phyloP scores from a whole-genome alignment of 768 basidiomycete genomes.

The Cystoderma amianthinum region DNA sequence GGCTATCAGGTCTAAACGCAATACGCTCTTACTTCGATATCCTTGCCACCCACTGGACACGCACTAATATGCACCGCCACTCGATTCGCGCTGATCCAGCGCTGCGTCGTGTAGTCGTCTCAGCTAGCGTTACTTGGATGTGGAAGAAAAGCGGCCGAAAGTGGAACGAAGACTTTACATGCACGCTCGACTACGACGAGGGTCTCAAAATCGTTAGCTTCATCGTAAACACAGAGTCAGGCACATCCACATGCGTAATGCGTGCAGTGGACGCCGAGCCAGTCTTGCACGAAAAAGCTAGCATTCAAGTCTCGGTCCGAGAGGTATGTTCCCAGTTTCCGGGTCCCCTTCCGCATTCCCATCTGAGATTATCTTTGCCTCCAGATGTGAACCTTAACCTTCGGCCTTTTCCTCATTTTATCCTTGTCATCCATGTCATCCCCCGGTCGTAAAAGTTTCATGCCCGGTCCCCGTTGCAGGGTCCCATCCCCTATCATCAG shows the following conservation, averaged over 20 bases:
- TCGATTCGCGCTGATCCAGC: constrained; percentile 15
- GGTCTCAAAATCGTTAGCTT: constrained; percentile 31
- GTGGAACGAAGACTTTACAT: constrained; percentile 40
- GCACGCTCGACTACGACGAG: constrained; percentile 39
- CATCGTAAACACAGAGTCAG: constrained; percentile 30
- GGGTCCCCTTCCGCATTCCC: background rate
- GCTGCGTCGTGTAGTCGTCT: constrained; percentile 21
- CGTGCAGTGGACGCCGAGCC: constrained; percentile 26
- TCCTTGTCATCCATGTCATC: background rate
- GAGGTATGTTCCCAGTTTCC: background rate
- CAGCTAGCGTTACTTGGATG: constrained; percentile 35
- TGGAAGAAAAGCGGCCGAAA: constrained; percentile 35
- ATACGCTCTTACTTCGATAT: constrained; percentile 45
- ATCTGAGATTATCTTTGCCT: background rate
- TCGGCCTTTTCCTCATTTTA: background rate
- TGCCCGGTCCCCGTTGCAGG: background rate
- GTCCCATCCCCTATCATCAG: background rate
- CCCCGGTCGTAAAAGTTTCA: background rate
- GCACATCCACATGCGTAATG: constrained; percentile 38
- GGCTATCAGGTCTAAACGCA: constrained; percentile 34
- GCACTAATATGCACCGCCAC: constrained; percentile 19
- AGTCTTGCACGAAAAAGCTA: background rate
- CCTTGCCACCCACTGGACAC: constrained; percentile 36
- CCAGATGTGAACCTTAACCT: background rate
- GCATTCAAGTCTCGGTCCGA: background rate